Percentiles rank a stretch among this genome's conserved stretches.
phyloP scores from a whole-genome alignment of 768 basidiomycete species.

The Sporobolomyces pararoseus region DNA sequence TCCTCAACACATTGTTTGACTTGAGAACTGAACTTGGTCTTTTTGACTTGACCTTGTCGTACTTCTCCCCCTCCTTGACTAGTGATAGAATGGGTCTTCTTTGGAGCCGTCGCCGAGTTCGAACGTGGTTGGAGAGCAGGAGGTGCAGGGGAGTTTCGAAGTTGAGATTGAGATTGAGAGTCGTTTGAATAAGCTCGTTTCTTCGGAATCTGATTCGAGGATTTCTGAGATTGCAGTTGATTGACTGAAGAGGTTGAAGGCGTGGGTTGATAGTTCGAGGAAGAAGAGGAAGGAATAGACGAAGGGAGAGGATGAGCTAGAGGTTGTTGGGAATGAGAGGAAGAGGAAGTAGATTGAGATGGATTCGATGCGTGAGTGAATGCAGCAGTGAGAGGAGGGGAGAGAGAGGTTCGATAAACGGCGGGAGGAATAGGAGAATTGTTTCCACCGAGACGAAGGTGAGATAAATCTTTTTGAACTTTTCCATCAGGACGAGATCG shows the following conservation, averaged over 20 bases:
- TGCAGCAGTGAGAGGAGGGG: background rate
- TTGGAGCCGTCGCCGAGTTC: background rate
- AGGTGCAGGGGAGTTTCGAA: background rate
- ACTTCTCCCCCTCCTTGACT: background rate
- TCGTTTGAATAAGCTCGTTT: conserved; percentile 4
- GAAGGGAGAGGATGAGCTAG: background rate
- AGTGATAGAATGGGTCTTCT: background rate
- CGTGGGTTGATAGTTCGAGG: background rate
- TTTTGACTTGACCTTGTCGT: too few relatives aligned
- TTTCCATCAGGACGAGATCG: too few relatives aligned
- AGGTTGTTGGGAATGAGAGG: background rate
- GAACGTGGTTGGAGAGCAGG: background rate
- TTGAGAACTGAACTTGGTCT: background rate
- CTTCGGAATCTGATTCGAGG: background rate
- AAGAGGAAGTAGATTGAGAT: background rate
- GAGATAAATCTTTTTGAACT: too few relatives aligned
- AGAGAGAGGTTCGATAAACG: too few relatives aligned
- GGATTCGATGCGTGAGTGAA: background rate
- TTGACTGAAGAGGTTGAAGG: background rate
- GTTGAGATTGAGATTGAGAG: background rate
- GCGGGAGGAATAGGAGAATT: too few relatives aligned
- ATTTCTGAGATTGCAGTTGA: background rate
- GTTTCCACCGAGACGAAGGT: too few relatives aligned
- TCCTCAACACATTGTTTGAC: background rate
- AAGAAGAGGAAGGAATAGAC: background rate